phyloP scores from a whole-genome alignment of 2,329 filamentous ascomycete genomes.

The Chaetomiaceae sp. region DNA sequence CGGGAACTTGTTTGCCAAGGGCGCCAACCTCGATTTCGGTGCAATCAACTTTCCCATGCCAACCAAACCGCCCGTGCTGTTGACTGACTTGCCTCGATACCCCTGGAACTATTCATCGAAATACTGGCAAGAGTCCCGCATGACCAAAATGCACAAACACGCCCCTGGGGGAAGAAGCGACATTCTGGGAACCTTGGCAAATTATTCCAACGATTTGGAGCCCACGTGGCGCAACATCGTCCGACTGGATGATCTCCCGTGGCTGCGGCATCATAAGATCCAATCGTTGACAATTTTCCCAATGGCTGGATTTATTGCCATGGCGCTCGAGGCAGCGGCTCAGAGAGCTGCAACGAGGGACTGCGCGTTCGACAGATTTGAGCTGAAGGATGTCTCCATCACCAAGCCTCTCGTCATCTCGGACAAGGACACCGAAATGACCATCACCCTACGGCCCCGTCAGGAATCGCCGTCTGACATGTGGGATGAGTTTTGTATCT shows the following conservation, averaged over 20 bases:
- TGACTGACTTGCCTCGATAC: conserved; percentile 45
- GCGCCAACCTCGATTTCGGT: conserved; percentile 40
- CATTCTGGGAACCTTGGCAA: conserved; percentile 33
- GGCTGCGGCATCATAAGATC: conserved; percentile 46
- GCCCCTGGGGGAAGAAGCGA: conserved; percentile 35
- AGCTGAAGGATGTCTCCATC: conserved; percentile 45
- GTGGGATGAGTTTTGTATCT: conserved; percentile 55
- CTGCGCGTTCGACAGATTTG: conserved; percentile 36
- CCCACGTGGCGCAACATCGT: conserved; percentile 39
- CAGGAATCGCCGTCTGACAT: conserved; percentile 41
- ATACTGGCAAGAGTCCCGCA: conserved; percentile 32
- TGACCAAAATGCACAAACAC: conserved; percentile 32
- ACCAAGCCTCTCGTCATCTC: conserved; percentile 44
- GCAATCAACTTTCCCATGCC: conserved; percentile 44
- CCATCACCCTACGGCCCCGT: conserved; percentile 42
- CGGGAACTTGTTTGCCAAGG: conserved; percentile 43
- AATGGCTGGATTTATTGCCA: conserved; percentile 40
- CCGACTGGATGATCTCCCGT: conserved; percentile 38
- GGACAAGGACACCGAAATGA: conserved; percentile 49
- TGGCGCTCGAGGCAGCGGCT: conserved; percentile 34
- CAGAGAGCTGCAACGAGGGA: conserved; percentile 38
- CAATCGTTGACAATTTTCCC: conserved; percentile 46
- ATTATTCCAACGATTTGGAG: conserved; percentile 34
- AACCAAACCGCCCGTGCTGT: conserved; percentile 33
- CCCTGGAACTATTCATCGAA: conserved; percentile 43